Conservation (phyloP, 805 yeast genomes). For the Kuraishia floccosa region DNA sequence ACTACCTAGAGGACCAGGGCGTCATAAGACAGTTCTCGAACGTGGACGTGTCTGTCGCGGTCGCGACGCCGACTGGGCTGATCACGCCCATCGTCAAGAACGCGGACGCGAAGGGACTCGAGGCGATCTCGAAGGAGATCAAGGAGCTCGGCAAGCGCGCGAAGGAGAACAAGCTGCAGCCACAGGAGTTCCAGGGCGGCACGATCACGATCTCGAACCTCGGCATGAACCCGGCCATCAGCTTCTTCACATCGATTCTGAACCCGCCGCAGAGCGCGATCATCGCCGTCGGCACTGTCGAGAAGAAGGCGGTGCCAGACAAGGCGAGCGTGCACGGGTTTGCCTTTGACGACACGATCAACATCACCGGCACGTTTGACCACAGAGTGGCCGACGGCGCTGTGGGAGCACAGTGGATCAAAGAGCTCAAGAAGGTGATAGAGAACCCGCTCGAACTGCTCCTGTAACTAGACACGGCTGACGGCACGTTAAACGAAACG, state of each 20-base stretch:
- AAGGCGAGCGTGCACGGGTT: slow-evolving; percentile 85
- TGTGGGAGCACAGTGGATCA: slow-evolving; percentile 93
- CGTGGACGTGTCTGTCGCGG: slow-evolving; percentile 97
- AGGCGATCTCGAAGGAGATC: slow-evolving; percentile 67
- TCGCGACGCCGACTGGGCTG: slow-evolving; percentile 94
- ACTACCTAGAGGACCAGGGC: slow-evolving; percentile 84
- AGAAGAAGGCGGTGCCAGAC: slow-evolving; percentile 89
- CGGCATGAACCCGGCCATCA: slow-evolving; percentile 97
- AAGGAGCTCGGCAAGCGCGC: slow-evolving; percentile 96
- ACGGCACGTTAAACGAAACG: too few relatives aligned
- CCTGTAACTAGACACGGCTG: too few relatives aligned
- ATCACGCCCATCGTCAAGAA: slow-evolving; percentile 91
- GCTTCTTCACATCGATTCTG: slow-evolving; percentile 88
- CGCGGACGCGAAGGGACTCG: slow-evolving; percentile 82
- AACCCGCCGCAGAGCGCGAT: slow-evolving; percentile 97
- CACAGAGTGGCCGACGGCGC: slow-evolving; percentile 98
- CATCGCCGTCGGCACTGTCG: slow-evolving; percentile 88
- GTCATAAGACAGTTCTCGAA: slow-evolving; percentile 84
- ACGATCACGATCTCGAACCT: slow-evolving; percentile 96
- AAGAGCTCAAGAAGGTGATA: slow-evolving; percentile 77
- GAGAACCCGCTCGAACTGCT: slow-evolving; percentile 95
- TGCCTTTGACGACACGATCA: slow-evolving; percentile 83
- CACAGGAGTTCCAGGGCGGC: slow-evolving; percentile 99
- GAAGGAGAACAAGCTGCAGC: slow-evolving; percentile 81
- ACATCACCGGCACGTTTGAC: slow-evolving; percentile 93